Conservation (phyloP, 164 flowering plant genomes). For the Warburgia ugandensis region DNA sequence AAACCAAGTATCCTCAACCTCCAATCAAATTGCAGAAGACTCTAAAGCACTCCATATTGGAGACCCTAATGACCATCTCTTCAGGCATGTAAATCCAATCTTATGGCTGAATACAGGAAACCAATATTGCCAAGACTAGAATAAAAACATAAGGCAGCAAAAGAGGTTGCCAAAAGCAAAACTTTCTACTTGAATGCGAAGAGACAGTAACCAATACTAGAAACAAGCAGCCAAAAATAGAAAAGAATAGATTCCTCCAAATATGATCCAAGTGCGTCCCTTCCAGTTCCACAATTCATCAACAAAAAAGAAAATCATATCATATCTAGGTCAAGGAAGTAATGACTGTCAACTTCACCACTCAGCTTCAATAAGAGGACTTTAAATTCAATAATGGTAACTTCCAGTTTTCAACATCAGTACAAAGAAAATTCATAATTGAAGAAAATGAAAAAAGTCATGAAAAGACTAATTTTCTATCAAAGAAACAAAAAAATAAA, state of each 20-base stretch:
- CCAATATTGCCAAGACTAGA: neutral
- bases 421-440: too few relatives aligned
- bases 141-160: neutral
- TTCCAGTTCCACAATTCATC: neutral
- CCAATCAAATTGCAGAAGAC: slow-evolving; percentile 8
- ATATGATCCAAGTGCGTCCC: neutral
- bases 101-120: neutral
- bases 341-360: neutral
- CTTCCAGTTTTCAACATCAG: too few relatives aligned
- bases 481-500: too few relatives aligned
- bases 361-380: too few relatives aligned
- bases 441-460: too few relatives aligned
- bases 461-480: too few relatives aligned
- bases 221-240: neutral
- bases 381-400: too few relatives aligned
- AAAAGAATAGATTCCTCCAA: neutral
- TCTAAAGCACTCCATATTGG: neutral
- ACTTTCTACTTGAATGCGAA: neutral
- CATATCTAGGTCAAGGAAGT: too few relatives aligned
- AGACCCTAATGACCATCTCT: neutral
- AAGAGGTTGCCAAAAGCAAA: slow-evolving; percentile 1
- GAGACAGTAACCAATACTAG: neutral
- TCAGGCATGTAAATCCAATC: neutral
- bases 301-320: neutral
- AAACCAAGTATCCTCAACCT: neutral